Evolutionary conservation across 768 basidiomycete genomes (phyloP).

Genomic region (Nidularia pulvinata): DNA sequence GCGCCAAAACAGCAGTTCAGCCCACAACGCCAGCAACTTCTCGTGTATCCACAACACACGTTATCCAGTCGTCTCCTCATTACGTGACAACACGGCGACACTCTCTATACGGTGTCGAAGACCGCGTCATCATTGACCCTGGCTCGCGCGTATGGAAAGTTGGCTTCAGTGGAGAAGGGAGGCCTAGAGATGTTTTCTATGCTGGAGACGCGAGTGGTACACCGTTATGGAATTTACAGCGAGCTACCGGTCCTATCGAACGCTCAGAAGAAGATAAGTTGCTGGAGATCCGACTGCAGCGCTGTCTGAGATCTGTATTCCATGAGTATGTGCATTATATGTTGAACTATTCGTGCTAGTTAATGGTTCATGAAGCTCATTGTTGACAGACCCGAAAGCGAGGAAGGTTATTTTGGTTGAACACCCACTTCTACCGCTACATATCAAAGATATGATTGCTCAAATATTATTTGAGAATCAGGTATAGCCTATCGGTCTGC

Average conservation of each 20-base stretch:
- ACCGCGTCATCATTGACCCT: constrained; percentile 93
- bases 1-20: constrained; percentile 28
- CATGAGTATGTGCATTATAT: constrained; percentile 62
- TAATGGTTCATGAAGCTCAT: constrained; percentile 54
- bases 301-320: constrained; percentile 74
- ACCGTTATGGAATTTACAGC: constrained; percentile 61
- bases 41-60: constrained; percentile 40
- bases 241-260: constrained; percentile 51
- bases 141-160: constrained; percentile 96
- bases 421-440: constrained; percentile 82
- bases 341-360: constrained; percentile 7
- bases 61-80: constrained; percentile 77
- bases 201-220: constrained; percentile 39
- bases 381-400: constrained; percentile 93
- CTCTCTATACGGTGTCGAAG: constrained; percentile 96
- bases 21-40: constrained; percentile 59
- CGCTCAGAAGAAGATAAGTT: constrained; percentile 75
- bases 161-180: constrained; percentile 95
- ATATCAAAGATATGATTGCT: constrained; percentile 88
- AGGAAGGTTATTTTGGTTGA: constrained; percentile 94
- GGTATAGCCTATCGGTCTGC: constrained; percentile 35
- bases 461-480: constrained; percentile 90
- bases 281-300: constrained; percentile 69
- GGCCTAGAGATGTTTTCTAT: constrained; percentile 86
- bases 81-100: constrained; percentile 86